Evolutionary conservation across 148 eudicot species (phyloP).

Genomic region (Vaccinium darrowii): DNA sequence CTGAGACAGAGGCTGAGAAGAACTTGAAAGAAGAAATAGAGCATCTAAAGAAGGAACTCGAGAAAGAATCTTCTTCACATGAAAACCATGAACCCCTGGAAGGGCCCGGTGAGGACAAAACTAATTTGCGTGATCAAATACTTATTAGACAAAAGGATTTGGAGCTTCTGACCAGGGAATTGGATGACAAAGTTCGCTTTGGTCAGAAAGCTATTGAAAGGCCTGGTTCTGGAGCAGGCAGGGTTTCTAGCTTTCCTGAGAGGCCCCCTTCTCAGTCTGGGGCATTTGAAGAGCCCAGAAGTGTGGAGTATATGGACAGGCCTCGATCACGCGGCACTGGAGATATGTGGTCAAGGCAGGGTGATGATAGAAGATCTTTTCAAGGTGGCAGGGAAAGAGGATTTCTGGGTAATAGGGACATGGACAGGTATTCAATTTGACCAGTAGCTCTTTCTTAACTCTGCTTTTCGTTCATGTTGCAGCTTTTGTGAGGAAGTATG

Average conservation of each 20-base stretch:
- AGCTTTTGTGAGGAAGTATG: neutral
- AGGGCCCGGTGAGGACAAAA: conserved; percentile 40
- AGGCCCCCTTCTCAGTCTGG: conserved; percentile 61
- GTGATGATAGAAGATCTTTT: conserved; percentile 68
- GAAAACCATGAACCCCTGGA: conserved; percentile 30
- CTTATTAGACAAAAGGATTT: conserved; percentile 53
- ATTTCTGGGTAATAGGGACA: conserved; percentile 55
- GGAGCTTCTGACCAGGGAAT: conserved; percentile 57
- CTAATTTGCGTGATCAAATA: conserved; percentile 38
- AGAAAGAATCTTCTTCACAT: conserved; percentile 38
- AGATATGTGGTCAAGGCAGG: conserved; percentile 61
- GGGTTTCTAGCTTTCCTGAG: conserved; percentile 26
- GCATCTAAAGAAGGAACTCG: conserved; percentile 35
- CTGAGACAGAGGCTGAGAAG: conserved; percentile 56
- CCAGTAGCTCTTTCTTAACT: neutral
- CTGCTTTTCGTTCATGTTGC: neutral
- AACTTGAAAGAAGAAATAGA: conserved; percentile 51
- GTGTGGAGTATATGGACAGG: conserved; percentile 60
- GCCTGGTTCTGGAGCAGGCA: conserved; percentile 75
- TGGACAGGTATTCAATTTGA: conserved; percentile 56
- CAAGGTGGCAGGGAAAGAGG: conserved; percentile 81
- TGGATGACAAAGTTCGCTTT: conserved; percentile 81
- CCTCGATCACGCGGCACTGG: conserved; percentile 78
- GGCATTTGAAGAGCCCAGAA: conserved; percentile 52
- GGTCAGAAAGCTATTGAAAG: conserved; percentile 62